Evolutionary conservation across 345 rosid species (phyloP).

Genomic region (Camelina sativa): DNA sequence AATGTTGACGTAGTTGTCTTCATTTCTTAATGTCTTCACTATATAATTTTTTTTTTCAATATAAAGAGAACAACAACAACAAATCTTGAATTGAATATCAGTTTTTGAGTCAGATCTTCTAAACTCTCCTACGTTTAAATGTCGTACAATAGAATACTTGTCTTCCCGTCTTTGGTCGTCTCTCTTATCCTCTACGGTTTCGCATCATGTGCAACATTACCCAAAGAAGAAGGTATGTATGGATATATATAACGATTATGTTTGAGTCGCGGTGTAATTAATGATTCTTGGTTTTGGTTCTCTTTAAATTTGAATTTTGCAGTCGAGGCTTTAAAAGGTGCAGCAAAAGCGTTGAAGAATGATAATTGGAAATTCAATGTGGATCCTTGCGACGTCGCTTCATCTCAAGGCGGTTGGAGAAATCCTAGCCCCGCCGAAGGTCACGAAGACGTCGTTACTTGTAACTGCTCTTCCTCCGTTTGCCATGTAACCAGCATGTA

Average conservation of each 20-base stretch:
- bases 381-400: constrained; percentile 56
- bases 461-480: constrained; percentile 49
- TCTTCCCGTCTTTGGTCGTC: not conserved
- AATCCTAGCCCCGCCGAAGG: constrained; percentile 8
- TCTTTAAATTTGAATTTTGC: not conserved
- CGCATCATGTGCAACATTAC: constrained; percentile 41
- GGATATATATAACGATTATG: not conserved
- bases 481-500: constrained; percentile 50
- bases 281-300: not conserved
- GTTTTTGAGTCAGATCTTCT: not conserved
- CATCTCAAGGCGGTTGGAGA: constrained; percentile 48
- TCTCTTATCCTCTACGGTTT: constrained; percentile 30
- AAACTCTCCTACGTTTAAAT: constrained; percentile 12
- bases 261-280: not conserved
- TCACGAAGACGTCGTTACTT: constrained; percentile 43
- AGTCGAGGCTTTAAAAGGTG: constrained; percentile 53
- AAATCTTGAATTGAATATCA: not conserved
- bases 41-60: too few relatives aligned
- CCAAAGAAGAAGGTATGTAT: constrained; percentile 44
- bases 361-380: constrained; percentile 55
- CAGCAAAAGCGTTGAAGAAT: constrained; percentile 51
- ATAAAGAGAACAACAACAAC: not conserved
- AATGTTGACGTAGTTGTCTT: not conserved
- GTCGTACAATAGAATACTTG: constrained; percentile 4
- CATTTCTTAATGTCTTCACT: not conserved